Evolutionary conservation across 768 basidiomycete species (phyloP).

Genomic region (Lentinula edodes): DNA sequence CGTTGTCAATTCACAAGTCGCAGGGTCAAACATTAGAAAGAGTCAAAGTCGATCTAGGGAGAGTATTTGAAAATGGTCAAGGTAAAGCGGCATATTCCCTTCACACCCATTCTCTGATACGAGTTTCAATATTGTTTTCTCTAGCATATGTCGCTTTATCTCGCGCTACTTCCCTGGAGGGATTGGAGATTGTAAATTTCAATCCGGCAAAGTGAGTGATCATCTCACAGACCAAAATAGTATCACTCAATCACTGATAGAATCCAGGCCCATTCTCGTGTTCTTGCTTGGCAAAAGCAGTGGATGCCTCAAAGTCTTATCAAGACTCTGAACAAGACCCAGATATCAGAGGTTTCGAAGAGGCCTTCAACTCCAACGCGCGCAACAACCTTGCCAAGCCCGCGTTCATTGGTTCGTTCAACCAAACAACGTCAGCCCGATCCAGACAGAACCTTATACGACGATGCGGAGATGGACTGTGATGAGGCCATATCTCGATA

Average conservation of each 20-base stretch:
- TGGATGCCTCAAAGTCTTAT: slow-evolving; percentile 2
- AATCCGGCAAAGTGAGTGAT: slow-evolving; percentile 45
- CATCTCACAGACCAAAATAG: neutral
- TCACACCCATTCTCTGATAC: neutral
- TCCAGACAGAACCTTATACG: slow-evolving; percentile 10
- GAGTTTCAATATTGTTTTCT: neutral
- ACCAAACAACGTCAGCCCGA: neutral
- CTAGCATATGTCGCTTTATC: slow-evolving; percentile 70
- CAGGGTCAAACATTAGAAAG: slow-evolving; percentile 87
- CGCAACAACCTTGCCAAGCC: neutral
- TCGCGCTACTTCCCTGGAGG: slow-evolving; percentile 62
- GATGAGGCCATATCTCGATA: slow-evolving; percentile 30
- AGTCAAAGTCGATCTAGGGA: slow-evolving; percentile 71
- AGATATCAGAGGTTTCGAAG: neutral
- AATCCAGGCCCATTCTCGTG: slow-evolving; percentile 60
- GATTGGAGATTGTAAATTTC: slow-evolving; percentile 65
- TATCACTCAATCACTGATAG: slow-evolving; percentile 24
- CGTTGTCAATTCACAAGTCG: slow-evolving; percentile 82
- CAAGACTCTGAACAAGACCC: neutral
- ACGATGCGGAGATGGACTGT: slow-evolving; percentile 32
- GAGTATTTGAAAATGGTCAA: slow-evolving; percentile 79
- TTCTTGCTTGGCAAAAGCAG: slow-evolving; percentile 50
- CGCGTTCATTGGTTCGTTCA: neutral
- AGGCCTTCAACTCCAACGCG: neutral
- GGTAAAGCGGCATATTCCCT: slow-evolving; percentile 30